Evolutionary conservation across 768 basidiomycete species (phyloP).

Genomic region (Panaeolus cyanescens): DNA sequence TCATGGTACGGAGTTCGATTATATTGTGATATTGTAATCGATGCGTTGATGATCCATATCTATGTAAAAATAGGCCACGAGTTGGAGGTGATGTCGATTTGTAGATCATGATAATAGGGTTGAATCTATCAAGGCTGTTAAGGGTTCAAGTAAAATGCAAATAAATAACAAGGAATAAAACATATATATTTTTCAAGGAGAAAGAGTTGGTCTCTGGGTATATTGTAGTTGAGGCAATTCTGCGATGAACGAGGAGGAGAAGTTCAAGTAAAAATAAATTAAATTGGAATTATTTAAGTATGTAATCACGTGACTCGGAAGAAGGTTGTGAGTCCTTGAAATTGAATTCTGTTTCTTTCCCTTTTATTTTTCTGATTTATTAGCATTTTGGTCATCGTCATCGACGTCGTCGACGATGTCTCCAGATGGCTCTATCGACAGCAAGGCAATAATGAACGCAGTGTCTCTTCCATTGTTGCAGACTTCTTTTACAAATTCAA

Average conservation of each 20-base stretch:
- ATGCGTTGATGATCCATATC: not conserved
- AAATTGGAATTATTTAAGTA: not conserved
- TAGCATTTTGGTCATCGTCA: constrained; percentile 3
- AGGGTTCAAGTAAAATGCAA: no score
- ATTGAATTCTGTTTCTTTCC: not conserved
- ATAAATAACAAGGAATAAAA: no score
- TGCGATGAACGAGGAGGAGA: not conserved
- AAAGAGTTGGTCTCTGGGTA: no score
- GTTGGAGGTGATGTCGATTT: not conserved
- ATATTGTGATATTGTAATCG: not conserved
- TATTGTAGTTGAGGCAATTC: not conserved
- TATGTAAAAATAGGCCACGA: not conserved
- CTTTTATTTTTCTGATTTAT: not conserved
- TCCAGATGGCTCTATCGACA: constrained; percentile 1
- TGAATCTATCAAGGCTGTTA: no score
- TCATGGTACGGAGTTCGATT: not conserved
- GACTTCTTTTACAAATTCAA: constrained; percentile 4
- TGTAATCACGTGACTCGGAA: not conserved
- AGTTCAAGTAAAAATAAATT: no score
- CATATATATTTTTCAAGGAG: no score
- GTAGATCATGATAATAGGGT: no score
- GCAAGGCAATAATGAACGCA: constrained; percentile 1
- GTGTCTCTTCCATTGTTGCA: not conserved
- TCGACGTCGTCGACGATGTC: not conserved
- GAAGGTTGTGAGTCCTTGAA: not conserved